Conservation (phyloP, 768 basidiomycete species). For the Sarcomyxa edulis region DNA sequence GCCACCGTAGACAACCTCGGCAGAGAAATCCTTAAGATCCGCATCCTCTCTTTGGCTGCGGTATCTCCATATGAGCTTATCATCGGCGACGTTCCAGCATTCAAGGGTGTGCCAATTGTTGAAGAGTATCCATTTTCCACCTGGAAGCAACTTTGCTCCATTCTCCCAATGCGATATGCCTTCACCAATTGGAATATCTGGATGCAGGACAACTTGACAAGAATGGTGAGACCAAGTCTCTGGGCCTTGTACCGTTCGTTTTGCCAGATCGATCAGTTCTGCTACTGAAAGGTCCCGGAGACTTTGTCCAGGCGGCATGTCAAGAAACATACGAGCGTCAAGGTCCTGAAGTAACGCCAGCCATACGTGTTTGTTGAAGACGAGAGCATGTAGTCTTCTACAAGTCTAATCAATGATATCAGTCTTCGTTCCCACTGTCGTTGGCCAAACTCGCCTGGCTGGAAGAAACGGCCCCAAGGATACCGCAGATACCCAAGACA, state of each 20-base stretch:
- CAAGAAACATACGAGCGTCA: constrained; percentile 8
- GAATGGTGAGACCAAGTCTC: constrained; percentile 9
- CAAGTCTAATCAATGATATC: too few relatives aligned
- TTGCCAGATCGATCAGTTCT: constrained; percentile 6
- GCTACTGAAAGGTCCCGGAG: constrained; percentile 3
- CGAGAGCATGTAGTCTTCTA: constrained; percentile 4
- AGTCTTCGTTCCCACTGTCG: too few relatives aligned
- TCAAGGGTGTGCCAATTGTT: constrained; percentile 1
- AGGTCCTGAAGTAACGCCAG: constrained; percentile 4
- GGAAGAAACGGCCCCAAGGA: too few relatives aligned
- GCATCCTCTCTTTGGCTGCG: neutral
- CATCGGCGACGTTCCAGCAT: constrained; percentile 8
- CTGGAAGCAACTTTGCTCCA: constrained; percentile 1
- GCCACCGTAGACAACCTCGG: constrained; percentile 3
- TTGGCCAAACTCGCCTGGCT: too few relatives aligned
- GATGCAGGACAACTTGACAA: too few relatives aligned
- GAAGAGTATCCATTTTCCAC: constrained; percentile 8
- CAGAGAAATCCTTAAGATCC: constrained; percentile 1
- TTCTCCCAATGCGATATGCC: too few relatives aligned
- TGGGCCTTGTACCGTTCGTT: constrained; percentile 7
- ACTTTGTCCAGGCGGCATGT: constrained; percentile 7
- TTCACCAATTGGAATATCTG: too few relatives aligned
- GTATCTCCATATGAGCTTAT: constrained; percentile 6
- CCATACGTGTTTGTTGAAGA: constrained; percentile 7
- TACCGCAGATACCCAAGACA: too few relatives aligned